Percentiles rank a stretch among this genome's conserved stretches.
Conservation (phyloP, 257 asterid genomes). For the Thymus quinquecostatus region DNA sequence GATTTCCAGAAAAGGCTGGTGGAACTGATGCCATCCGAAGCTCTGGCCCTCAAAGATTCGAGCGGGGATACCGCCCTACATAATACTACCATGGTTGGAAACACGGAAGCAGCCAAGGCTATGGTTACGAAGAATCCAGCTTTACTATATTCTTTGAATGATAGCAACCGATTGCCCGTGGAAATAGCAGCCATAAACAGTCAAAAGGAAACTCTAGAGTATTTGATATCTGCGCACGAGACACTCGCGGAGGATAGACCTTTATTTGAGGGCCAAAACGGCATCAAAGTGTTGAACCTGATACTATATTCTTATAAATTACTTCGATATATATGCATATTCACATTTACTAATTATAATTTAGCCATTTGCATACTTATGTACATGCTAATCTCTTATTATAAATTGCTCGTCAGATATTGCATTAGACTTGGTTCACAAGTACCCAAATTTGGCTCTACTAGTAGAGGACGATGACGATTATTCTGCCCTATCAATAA, state of each 20-base stretch:
- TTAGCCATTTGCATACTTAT: too few species aligned
- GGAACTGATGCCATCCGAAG: background rate
- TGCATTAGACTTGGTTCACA: constrained; percentile 26
- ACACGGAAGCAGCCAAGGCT: background rate
- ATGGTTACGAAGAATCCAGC: constrained; percentile 12
- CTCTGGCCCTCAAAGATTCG: background rate
- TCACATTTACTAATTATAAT: too few species aligned
- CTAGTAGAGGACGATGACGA: too few species aligned
- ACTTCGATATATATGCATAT: too few species aligned
- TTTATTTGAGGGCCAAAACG: background rate
- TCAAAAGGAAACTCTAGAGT: background rate
- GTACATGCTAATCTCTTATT: too few species aligned
- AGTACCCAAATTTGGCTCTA: background rate
- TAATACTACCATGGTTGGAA: background rate
- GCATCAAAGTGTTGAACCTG: background rate
- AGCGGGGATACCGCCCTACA: constrained; percentile 3
- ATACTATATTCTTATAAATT: background rate
- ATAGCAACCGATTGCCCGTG: background rate
- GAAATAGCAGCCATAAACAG: background rate
- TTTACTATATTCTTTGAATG: background rate
- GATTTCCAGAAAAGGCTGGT: constrained; percentile 8
- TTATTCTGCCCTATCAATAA: too few species aligned
- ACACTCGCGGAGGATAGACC: background rate
- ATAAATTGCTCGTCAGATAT: constrained; percentile 10
- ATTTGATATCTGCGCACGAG: background rate